Percentiles rank a stretch among this genome's conserved stretches.
Evolutionary conservation across 2,329 filamentous ascomycete genomes (phyloP).

Genomic region (Ophiostoma fasciatum): DNA sequence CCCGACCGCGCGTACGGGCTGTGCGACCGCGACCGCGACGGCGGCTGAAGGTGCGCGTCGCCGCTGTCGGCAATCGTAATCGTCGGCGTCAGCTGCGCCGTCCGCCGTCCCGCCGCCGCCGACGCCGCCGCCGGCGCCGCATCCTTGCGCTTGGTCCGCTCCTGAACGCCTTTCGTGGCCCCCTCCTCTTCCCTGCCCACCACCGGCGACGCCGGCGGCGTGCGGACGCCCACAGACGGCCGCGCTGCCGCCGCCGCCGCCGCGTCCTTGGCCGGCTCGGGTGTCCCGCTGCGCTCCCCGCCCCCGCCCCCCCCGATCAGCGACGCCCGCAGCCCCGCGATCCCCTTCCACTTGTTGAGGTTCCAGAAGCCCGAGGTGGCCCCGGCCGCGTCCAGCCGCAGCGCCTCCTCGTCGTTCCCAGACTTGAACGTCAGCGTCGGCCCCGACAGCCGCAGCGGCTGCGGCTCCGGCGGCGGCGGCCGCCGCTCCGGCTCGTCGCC

Average conservation of each 20-base stretch:
- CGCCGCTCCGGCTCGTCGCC: not conserved
- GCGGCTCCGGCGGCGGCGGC: not conserved
- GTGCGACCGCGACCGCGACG: not conserved
- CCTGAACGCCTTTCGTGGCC: too few relatives aligned
- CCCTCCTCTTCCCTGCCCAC: too few relatives aligned
- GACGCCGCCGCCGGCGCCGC: not conserved
- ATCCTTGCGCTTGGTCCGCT: too few relatives aligned
- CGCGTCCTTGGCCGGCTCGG: not conserved
- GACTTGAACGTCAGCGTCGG: constrained; percentile 37
- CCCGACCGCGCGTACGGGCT: constrained; percentile 7
- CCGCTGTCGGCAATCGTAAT: not conserved
- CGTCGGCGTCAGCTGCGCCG: not conserved
- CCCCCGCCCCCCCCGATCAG: not conserved
- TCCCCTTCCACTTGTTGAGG: constrained; percentile 35
- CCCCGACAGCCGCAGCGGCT: constrained; percentile 28
- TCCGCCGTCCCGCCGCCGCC: not conserved
- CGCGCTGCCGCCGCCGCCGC: not conserved
- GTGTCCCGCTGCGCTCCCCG: not conserved
- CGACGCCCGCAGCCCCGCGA: constrained; percentile 19
- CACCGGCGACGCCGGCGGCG: not conserved
- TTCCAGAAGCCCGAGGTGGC: constrained; percentile 42
- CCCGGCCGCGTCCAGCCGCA: constrained; percentile 23
- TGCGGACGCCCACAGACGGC: too few relatives aligned
- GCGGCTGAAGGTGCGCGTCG: not conserved
- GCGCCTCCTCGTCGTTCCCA: constrained; percentile 25